phyloP scores from a whole-genome alignment of 202 grass and related monocot genomes.

The Alloteropsis angusta region DNA sequence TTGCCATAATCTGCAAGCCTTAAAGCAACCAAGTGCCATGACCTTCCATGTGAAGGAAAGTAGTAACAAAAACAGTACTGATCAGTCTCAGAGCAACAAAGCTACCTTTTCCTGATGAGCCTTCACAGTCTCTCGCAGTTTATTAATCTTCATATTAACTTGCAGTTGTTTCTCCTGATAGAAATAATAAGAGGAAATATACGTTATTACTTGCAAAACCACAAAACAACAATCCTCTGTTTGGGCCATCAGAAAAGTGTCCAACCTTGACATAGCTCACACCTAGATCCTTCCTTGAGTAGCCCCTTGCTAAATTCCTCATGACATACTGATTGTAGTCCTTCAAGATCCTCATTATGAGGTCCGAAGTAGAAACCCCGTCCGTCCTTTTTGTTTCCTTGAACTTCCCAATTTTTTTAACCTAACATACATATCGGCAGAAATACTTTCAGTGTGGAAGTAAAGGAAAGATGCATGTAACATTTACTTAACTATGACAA shows the following conservation, averaged over 20 bases:
- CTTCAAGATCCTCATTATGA: conserved; percentile 98
- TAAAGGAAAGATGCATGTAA: neutral
- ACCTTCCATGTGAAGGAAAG: neutral
- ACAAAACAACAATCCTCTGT: neutral
- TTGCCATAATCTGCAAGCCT: neutral
- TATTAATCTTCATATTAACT: conserved; percentile 96
- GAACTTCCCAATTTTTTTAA: conserved; percentile 90
- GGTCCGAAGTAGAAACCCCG: conserved; percentile 89
- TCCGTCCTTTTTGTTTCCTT: conserved; percentile 89
- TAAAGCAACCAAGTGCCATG: neutral
- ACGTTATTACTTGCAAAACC: neutral
- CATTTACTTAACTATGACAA: neutral
- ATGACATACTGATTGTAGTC: conserved; percentile 98
- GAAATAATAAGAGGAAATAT: neutral
- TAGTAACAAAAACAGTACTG: neutral
- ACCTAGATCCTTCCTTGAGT: conserved; percentile 85
- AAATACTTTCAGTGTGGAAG: conserved; percentile 7
- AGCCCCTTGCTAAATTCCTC: conserved; percentile 92
- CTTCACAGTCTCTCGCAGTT: conserved; percentile 87
- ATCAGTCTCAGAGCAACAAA: neutral
- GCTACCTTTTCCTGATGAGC: conserved; percentile 88
- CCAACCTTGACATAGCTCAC: conserved; percentile 98
- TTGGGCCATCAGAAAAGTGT: neutral
- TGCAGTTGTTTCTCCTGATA: conserved; percentile 88
- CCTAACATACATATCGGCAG: conserved; percentile 29